A percentile compares a stretch with the other conserved stretches of the same genome.
phyloP scores from a whole-genome alignment of 345 rosid species.

The Lumnitzera littorea region DNA sequence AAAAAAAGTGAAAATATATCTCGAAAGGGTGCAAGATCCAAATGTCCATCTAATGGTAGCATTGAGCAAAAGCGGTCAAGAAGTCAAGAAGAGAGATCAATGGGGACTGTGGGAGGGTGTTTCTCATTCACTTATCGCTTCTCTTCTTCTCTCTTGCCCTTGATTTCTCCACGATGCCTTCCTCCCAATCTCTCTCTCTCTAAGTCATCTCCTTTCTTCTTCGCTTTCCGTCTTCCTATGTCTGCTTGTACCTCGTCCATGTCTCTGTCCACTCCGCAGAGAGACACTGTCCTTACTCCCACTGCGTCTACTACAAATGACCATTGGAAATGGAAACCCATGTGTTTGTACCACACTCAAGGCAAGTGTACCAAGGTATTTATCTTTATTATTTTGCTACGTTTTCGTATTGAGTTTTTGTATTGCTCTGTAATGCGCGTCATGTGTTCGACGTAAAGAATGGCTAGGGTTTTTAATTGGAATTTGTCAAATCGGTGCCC shows the following conservation, averaged over 20 bases:
- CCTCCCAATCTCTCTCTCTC: slow-evolving; percentile 14
- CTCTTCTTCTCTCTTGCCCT: slow-evolving; percentile 3
- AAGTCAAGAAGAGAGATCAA: no score
- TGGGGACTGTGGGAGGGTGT: no score
- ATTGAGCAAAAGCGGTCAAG: no score
- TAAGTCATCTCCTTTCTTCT: slow-evolving; percentile 17
- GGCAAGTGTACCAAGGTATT: slow-evolving; percentile 72
- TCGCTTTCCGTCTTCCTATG: no score
- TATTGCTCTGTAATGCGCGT: slow-evolving; percentile 7
- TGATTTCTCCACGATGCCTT: slow-evolving; percentile 15
- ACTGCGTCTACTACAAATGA: neutral
- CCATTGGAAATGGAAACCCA: slow-evolving; percentile 50
- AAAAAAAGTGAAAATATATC: no score
- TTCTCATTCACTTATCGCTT: neutral
- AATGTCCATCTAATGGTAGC: no score
- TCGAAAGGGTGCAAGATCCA: no score
- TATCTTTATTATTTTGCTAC: neutral
- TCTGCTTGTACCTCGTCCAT: no score
- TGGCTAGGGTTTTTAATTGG: neutral
- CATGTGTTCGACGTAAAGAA: slow-evolving; percentile 33
- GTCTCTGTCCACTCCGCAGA: no score
- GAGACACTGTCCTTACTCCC: neutral
- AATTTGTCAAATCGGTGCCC: no score
- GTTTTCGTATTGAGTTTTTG: neutral
- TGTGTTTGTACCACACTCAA: slow-evolving; percentile 82